A percentile compares a stretch with the other conserved stretches of the same genome.
These are phyloP conservation scores for Lentinula novae-zelandiae DNA, from an alignment of 1,284 basidiomycete genomes.

Conservation along the genomic window DNA sequence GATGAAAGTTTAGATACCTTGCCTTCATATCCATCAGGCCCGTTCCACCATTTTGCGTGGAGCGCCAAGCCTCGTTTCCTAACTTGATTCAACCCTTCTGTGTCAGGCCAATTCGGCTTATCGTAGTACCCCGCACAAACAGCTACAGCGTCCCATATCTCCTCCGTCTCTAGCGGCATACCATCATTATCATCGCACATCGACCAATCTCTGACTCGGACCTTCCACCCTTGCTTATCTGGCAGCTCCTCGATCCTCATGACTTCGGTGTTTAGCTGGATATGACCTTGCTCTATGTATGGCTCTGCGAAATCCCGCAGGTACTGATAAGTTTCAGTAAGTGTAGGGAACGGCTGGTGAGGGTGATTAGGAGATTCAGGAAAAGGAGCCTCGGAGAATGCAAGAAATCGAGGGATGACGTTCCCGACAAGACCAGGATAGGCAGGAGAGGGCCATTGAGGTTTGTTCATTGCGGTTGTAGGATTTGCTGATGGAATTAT, in stretches of 20 bases:
- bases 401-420: slow-evolving; percentile 42
- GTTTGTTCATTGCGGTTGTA: slow-evolving; percentile 7
- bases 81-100: slow-evolving; percentile 31
- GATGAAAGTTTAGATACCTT: slow-evolving; percentile 29
- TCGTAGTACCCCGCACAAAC: slow-evolving; percentile 43
- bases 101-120: slow-evolving; percentile 37
- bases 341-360: slow-evolving; percentile 41
- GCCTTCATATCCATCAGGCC: slow-evolving; percentile 32
- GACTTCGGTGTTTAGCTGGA: slow-evolving; percentile 37
- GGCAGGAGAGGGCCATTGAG: slow-evolving; percentile 40
- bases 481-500: slow-evolving; percentile 5
- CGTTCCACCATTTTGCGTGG: slow-evolving; percentile 34
- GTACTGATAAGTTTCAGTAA: slow-evolving; percentile 38
- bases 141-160: slow-evolving; percentile 43
- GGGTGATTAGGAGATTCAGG: slow-evolving; percentile 24
- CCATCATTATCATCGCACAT: slow-evolving; percentile 14
- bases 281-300: slow-evolving; percentile 27
- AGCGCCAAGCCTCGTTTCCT: slow-evolving; percentile 28
- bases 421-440: slow-evolving; percentile 46
- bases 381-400: slow-evolving; percentile 35
- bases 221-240: slow-evolving; percentile 33
- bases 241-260: slow-evolving; percentile 31
- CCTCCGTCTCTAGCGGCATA: slow-evolving; percentile 22
- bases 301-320: slow-evolving; percentile 35
- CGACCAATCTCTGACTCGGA: slow-evolving; percentile 34